A percentile compares a stretch with the other conserved stretches of the same genome.
phyloP scores from a whole-genome alignment of 2,329 filamentous ascomycete genomes.

The Xylaria polymorpha region DNA sequence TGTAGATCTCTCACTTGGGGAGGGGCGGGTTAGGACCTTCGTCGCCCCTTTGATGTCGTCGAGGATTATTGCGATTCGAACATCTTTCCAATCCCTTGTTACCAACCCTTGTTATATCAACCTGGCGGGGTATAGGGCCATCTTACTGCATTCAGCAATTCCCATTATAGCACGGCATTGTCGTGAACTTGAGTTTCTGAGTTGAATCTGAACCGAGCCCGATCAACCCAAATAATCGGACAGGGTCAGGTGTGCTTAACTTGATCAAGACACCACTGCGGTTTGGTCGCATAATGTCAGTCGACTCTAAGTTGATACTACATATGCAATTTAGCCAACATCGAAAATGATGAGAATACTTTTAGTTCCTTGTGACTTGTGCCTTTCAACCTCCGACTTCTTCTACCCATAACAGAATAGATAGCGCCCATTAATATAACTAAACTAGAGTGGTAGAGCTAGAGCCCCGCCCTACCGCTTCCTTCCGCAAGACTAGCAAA shows the following conservation, averaged over 20 bases:
- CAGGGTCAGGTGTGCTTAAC: background rate
- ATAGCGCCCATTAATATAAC: background rate
- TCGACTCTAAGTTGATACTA: background rate
- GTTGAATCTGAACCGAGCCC: background rate
- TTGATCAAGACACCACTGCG: background rate
- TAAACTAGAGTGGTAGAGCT: background rate
- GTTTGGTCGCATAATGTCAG: background rate
- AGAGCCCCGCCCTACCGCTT: background rate
- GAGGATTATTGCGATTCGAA: too few relatives aligned
- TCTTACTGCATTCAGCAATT: background rate
- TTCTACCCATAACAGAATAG: background rate
- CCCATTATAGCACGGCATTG: background rate
- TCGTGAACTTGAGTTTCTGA: background rate
- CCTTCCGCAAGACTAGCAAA: background rate
- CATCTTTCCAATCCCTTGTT: too few relatives aligned
- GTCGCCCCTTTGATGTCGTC: too few relatives aligned
- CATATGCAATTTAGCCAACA: background rate
- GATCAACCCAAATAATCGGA: background rate
- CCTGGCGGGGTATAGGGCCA: background rate
- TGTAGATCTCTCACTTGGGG: too few relatives aligned
- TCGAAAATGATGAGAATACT: background rate
- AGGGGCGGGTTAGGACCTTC: too few relatives aligned
- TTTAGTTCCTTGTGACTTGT: background rate
- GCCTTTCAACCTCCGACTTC: background rate
- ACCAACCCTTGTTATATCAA: too few relatives aligned